phyloP scores from a whole-genome alignment of 805 yeast species.

The Cyberlindnera euphorbiiphila region DNA sequence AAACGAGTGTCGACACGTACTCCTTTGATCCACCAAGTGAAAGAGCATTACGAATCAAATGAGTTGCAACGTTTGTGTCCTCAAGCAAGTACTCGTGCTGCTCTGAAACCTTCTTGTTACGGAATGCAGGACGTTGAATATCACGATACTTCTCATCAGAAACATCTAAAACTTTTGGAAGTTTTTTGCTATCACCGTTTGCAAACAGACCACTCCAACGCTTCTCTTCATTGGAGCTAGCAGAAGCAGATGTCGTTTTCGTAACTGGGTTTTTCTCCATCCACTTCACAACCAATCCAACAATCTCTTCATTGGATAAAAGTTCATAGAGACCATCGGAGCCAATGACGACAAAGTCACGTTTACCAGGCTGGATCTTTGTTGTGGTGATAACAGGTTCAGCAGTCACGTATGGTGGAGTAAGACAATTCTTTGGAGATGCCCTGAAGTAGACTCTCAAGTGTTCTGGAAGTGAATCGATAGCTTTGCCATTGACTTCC shows the following conservation, averaged over 20 bases:
- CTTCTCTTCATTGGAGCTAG: constrained; percentile 11
- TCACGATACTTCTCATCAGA: constrained; percentile 54
- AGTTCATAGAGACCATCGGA: constrained; percentile 93
- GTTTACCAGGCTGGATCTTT: constrained; percentile 61
- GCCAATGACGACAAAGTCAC: constrained; percentile 87
- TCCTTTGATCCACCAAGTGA: constrained; percentile 86
- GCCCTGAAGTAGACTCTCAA: constrained; percentile 80
- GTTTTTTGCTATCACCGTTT: constrained; percentile 35
- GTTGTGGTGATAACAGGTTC: constrained; percentile 89
- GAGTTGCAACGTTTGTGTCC: constrained; percentile 89
- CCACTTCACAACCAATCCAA: constrained; percentile 91
- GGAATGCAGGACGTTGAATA: constrained; percentile 67
- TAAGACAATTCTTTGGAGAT: constrained; percentile 61
- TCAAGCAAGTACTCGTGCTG: constrained; percentile 52
- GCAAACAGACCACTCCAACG: constrained; percentile 21
- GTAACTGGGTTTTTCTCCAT: constrained; percentile 64
- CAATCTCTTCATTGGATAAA: constrained; percentile 88
- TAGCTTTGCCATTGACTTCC: constrained; percentile 37
- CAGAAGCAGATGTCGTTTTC: constrained; percentile 3
- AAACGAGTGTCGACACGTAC: constrained; percentile 80
- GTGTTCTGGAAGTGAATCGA: constrained; percentile 66
- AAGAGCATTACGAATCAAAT: constrained; percentile 87
- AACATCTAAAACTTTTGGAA: constrained; percentile 62
- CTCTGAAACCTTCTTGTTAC: constrained; percentile 41
- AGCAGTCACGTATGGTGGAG: constrained; percentile 98